Evolutionary conservation across 1,284 basidiomycete species (phyloP), one percentile per base, ranked within the genome.

Genomic region (Austroboletus novae-zelandiae): DNA sequence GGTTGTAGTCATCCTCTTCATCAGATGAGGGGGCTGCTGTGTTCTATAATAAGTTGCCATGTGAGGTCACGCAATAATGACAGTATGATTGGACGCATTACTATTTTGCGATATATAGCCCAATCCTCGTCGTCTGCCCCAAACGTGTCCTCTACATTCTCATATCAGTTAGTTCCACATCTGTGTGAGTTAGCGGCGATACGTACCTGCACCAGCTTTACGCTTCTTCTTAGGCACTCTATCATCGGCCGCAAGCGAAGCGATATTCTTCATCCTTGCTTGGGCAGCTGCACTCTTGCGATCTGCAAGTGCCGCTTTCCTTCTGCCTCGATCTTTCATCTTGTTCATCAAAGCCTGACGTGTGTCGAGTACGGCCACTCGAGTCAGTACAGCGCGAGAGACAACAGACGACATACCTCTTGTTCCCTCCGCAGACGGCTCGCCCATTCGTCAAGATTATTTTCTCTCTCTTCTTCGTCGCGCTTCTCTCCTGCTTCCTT

Each of bases 31-130:
- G 84, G 3, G 89, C 89, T 1, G 86, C 84, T 3, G 81, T 86
- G 60, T 91, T 92, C 89, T 89, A 43, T 14, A 40, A 46, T 10
- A 43, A 36, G 2, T 2, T 15, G 25, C 10, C 18, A 5, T 15
- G 11, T 48, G 27, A 59, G 52, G 17, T 40, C 40, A 34, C 5
- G 23, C 6, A 37, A n/a, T n/a, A 32, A 49, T 17, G 11, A 29
- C 32, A 23, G 47, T 2, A 35, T 13, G 29, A 18, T 45, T 11
- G 30, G 25, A 69, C 77, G 56, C 23, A n/a, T 61, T 61, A 94
- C 93, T 52, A 99, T 96, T 72, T 98, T 95, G 51, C 96, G 91
- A 67, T 99, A 99, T 46, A 99, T 94, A 0, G 88, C 88, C 96
- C 97, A 99, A 68, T 99, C 96, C 15, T 89, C 92, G 64, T 99